Evolutionary conservation across 2,329 filamentous ascomycete genomes (phyloP).

Genomic region (Sporothrix mexicana): DNA sequence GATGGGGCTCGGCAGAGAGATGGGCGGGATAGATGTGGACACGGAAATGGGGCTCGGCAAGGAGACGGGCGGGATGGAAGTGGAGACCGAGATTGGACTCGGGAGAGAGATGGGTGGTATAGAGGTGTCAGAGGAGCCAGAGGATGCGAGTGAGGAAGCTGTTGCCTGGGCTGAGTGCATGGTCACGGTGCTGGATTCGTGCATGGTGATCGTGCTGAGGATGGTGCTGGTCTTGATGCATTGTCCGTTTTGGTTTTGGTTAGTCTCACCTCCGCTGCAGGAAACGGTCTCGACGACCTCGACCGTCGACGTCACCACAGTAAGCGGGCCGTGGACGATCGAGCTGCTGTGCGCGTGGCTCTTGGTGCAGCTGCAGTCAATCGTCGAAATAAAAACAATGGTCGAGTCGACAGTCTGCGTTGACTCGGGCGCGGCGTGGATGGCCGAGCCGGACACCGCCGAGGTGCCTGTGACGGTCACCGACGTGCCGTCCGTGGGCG

Average conservation of each 20-base stretch:
- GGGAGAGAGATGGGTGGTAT: not conserved
- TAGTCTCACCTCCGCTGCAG: conserved; percentile 38
- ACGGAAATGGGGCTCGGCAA: not conserved
- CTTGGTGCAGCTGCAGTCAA: conserved; percentile 37
- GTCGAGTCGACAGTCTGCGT: conserved; percentile 23
- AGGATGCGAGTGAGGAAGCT: not conserved
- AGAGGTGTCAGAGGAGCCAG: not conserved
- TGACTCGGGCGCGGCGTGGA: not conserved
- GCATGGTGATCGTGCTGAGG: conserved; percentile 12
- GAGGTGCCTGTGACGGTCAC: not conserved
- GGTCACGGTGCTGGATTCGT: conserved; percentile 23
- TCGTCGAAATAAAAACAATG: conserved; percentile 35
- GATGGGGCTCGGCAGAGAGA: not conserved
- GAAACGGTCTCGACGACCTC: conserved; percentile 32
- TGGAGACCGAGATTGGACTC: conserved; percentile 6
- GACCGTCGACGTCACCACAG: conserved; percentile 20
- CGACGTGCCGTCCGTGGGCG: not conserved
- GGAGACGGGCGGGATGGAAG: conserved; percentile 11
- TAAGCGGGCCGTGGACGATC: not conserved
- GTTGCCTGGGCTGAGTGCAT: conserved; percentile 26
- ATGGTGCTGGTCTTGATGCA: conserved; percentile 20
- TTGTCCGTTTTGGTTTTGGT: conserved; percentile 21
- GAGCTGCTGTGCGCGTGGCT: not conserved
- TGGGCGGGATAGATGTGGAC: not conserved
- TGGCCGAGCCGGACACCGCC: not conserved